These are phyloP conservation scores for Penicilliopsis zonata DNA, from an alignment of 495 filamentous ascomycete genomes.

Conservation along the genomic window DNA sequence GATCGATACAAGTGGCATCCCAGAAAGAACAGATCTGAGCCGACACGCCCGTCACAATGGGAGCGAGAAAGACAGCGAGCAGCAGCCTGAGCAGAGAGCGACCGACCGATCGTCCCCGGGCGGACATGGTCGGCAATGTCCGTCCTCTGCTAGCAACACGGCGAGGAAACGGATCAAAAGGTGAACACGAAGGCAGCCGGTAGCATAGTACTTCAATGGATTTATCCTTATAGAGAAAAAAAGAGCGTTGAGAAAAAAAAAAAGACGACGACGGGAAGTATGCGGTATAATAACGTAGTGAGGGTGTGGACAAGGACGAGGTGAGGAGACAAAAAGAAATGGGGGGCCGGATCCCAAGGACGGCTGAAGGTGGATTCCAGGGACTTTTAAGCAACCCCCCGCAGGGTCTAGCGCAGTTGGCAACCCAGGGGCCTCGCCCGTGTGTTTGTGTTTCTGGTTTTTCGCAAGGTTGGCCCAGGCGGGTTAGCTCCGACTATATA, in stretches of 20 bases:
- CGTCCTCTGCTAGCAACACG: constrained; percentile 3
- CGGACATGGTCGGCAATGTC: background rate
- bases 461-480: background rate
- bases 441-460: background rate
- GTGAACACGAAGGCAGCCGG: constrained; percentile 7
- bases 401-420: background rate
- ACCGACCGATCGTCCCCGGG: background rate
- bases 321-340: no score
- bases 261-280: constrained; percentile 1
- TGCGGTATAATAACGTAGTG: no score
- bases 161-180: constrained; percentile 6
- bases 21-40: constrained; percentile 30
- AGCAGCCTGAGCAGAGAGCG: no score
- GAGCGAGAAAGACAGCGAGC: constrained; percentile 9
- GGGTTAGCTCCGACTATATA: background rate
- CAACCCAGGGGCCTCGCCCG: background rate
- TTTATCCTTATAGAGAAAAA: background rate
- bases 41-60: constrained; percentile 8
- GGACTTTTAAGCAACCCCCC: background rate
- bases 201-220: constrained; percentile 11
- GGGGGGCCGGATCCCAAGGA: background rate
- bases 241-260: background rate
- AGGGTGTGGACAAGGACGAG: no score
- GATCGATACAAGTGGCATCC: constrained; percentile 28
- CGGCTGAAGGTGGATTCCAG: background rate